These are phyloP conservation scores for Paramecium octaurelia DNA, from an alignment of 73 alveolate species.

Conservation along the genomic window DNA sequence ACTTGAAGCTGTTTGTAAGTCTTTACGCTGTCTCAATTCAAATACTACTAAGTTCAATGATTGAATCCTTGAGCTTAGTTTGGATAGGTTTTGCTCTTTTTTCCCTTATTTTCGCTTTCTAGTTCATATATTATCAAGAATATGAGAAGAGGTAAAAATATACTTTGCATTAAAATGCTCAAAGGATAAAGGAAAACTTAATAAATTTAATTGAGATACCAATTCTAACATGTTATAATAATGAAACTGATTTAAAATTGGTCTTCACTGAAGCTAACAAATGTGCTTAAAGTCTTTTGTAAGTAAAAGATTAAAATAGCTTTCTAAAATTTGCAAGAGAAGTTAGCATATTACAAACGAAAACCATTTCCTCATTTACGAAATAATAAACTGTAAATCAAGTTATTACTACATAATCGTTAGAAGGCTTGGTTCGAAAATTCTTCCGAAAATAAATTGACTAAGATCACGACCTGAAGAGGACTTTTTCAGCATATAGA, in stretches of 20 bases:
- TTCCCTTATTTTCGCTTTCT: background rate
- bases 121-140: background rate
- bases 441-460: background rate
- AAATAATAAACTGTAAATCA: background rate
- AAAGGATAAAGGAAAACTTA: conserved; percentile 1
- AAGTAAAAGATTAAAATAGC: background rate
- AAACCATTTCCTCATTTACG: background rate
- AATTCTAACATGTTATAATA: background rate
- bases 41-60: background rate
- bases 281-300: background rate
- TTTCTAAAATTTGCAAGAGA: background rate
- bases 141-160: conserved; percentile 8
- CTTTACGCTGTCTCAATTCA: background rate
- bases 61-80: background rate
- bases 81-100: background rate
- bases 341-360: background rate
- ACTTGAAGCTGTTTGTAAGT: background rate
- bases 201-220: background rate
- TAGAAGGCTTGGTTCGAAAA: background rate
- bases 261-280: background rate
- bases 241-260: background rate
- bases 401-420: background rate
- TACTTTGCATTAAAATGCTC: background rate
- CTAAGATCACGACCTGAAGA: background rate
- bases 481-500: background rate